Conservation (phyloP, 495 filamentous ascomycete genomes). For the Tuber calosporum region DNA sequence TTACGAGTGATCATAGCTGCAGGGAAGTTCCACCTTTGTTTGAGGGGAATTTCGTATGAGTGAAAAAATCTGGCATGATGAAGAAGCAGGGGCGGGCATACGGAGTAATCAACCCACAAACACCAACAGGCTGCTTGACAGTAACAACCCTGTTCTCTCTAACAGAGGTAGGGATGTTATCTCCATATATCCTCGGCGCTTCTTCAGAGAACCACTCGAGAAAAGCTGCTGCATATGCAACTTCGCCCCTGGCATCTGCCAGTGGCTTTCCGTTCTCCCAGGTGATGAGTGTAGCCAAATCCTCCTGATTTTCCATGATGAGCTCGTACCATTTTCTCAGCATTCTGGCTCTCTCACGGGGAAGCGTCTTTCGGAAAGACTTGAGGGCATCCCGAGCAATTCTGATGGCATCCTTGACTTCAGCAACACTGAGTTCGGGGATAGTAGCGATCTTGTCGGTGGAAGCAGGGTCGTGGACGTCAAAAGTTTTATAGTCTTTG, state of each 20-base stretch:
- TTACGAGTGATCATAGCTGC: slow-evolving; percentile 90
- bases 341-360: slow-evolving; percentile 72
- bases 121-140: slow-evolving; percentile 79
- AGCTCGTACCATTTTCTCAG: slow-evolving; percentile 86
- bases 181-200: slow-evolving; percentile 61
- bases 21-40: slow-evolving; percentile 74
- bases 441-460: slow-evolving; percentile 61
- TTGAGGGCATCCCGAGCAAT: slow-evolving; percentile 64
- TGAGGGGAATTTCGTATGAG: background rate
- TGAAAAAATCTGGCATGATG: background rate
- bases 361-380: slow-evolving; percentile 64
- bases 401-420: slow-evolving; percentile 58
- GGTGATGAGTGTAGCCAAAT: slow-evolving; percentile 83
- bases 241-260: slow-evolving; percentile 64
- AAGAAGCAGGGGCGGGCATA: slow-evolving; percentile 9
- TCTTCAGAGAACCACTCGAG: slow-evolving; percentile 76
- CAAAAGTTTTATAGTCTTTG: slow-evolving; percentile 69
- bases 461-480: slow-evolving; percentile 60
- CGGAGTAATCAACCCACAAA: slow-evolving; percentile 90
- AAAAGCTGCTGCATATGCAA: slow-evolving; percentile 64
- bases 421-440: slow-evolving; percentile 59
- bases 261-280: slow-evolving; percentile 72
- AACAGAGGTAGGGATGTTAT: slow-evolving; percentile 55
- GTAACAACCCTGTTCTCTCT: slow-evolving; percentile 70
- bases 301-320: slow-evolving; percentile 78